These are phyloP conservation scores for Tylopilus felleus DNA, from an alignment of 768 basidiomycete species.

Conservation along the genomic window DNA sequence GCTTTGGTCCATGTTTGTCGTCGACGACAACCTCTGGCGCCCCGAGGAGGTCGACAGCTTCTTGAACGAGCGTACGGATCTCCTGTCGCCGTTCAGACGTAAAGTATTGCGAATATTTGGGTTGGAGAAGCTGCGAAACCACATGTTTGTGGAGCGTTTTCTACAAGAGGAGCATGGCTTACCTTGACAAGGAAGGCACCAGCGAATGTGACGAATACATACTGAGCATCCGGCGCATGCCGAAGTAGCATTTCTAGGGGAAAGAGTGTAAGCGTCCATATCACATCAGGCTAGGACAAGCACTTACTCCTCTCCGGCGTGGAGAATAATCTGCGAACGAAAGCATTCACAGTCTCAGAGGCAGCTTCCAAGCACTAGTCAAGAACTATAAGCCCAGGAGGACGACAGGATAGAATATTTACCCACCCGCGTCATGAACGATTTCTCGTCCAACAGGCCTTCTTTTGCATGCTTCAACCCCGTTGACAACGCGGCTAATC, in stretches of 20 bases:
- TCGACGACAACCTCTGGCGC: conserved; percentile 74
- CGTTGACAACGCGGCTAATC: conserved; percentile 67
- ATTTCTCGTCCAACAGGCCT: conserved; percentile 53
- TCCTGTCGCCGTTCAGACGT: conserved; percentile 54
- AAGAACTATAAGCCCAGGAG: background rate
- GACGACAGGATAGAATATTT: background rate
- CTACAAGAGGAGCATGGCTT: conserved; percentile 4
- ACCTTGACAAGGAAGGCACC: conserved; percentile 83
- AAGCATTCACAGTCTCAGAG: conserved; percentile 57
- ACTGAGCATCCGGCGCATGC: conserved; percentile 77
- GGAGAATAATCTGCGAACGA: conserved; percentile 55
- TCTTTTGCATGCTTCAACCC: conserved; percentile 75
- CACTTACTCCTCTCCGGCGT: conserved; percentile 50
- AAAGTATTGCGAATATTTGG: conserved; percentile 64
- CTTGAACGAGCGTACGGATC: conserved; percentile 61
- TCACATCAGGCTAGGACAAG: background rate
- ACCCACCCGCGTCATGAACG: conserved; percentile 63
- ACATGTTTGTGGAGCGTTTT: background rate
- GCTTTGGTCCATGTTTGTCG: conserved; percentile 74
- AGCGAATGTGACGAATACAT: conserved; percentile 77
- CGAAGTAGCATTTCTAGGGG: conserved; percentile 51
- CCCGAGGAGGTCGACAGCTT: conserved; percentile 62
- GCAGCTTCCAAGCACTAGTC: conserved; percentile 65
- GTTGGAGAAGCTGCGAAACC: conserved; percentile 63
- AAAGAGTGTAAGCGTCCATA: conserved; percentile 1